Evolutionary conservation across 176 grass and related monocot genomes (phyloP).

Genomic region (maize (Zea mays)): DNA sequence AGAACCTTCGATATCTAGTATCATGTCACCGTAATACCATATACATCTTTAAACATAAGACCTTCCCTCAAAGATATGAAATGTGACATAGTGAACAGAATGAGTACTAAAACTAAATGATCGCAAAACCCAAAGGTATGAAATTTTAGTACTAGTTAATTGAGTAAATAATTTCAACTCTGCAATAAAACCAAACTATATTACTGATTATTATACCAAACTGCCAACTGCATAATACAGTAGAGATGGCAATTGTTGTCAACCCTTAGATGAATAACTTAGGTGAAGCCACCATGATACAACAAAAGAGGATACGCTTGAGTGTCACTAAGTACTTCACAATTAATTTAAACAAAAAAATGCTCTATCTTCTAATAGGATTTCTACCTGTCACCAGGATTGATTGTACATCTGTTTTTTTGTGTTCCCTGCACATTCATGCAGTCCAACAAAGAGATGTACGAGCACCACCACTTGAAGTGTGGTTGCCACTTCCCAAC

Average conservation of each 20-base stretch:
- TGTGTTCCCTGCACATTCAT: neutral
- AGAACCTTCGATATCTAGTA: neutral
- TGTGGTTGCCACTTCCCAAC: neutral
- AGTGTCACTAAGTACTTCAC: slow-evolving; percentile 22
- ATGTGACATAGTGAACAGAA: neutral
- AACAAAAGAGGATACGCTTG: slow-evolving; percentile 17
- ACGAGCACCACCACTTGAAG: neutral
- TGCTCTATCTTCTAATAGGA: slow-evolving; percentile 26
- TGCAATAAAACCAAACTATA: neutral
- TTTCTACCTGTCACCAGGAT: slow-evolving; percentile 27
- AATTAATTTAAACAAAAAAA: slow-evolving; percentile 16
- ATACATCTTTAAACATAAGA: neutral
- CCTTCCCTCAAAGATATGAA: neutral
- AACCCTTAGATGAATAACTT: neutral
- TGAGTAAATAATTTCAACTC: neutral
- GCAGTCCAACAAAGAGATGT: neutral
- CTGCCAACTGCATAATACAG: neutral
- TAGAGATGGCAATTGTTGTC: neutral
- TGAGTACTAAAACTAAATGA: neutral
- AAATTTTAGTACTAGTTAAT: neutral
- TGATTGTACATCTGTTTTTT: slow-evolving; percentile 15
- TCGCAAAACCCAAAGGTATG: neutral
- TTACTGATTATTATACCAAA: neutral
- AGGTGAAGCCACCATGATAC: slow-evolving; percentile 32
- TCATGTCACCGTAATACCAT: neutral